Conservation (phyloP, 352 stramenopile species). For the Phytopythium helicoides region DNA sequence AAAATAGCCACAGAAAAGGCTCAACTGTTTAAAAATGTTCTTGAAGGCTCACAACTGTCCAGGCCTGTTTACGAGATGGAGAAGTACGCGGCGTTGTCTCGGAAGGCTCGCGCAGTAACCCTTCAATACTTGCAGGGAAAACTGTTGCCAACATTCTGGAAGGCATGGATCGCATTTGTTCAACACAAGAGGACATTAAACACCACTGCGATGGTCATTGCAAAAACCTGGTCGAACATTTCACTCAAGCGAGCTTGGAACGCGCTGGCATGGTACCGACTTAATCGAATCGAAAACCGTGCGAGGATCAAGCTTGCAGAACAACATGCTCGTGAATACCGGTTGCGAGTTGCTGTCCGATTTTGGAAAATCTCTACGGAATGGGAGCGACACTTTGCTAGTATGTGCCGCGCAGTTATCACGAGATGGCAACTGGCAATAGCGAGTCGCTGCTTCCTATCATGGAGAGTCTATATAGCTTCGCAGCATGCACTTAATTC, state of each 20-base stretch:
- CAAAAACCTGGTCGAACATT: conserved; percentile 18
- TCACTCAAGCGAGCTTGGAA: conserved; percentile 26
- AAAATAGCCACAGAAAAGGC: conserved; percentile 9
- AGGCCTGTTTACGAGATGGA: conserved; percentile 27
- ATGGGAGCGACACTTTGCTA: conserved; percentile 13
- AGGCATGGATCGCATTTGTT: conserved; percentile 16
- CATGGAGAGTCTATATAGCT: background rate
- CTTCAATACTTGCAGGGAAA: conserved; percentile 22
- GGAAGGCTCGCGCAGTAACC: conserved; percentile 18
- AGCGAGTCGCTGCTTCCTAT: conserved; percentile 31
- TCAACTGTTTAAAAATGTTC: conserved; percentile 15
- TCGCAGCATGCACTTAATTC: background rate
- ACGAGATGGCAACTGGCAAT: conserved; percentile 38
- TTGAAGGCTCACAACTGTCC: conserved; percentile 11
- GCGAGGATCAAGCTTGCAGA: conserved; percentile 9
- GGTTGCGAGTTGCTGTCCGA: conserved; percentile 7
- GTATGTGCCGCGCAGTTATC: conserved; percentile 21
- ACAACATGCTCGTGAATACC: conserved; percentile 4
- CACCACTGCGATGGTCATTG: conserved; percentile 3
- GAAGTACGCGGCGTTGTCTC: conserved; percentile 8
- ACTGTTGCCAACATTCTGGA: conserved; percentile 27
- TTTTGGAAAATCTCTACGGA: conserved; percentile 15
- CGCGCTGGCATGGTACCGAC: conserved; percentile 12
- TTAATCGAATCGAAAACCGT: background rate
- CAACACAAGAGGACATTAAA: background rate